These are phyloP conservation scores for Pugionium dolabratum DNA, from an alignment of 345 rosid species.

Conservation along the genomic window DNA sequence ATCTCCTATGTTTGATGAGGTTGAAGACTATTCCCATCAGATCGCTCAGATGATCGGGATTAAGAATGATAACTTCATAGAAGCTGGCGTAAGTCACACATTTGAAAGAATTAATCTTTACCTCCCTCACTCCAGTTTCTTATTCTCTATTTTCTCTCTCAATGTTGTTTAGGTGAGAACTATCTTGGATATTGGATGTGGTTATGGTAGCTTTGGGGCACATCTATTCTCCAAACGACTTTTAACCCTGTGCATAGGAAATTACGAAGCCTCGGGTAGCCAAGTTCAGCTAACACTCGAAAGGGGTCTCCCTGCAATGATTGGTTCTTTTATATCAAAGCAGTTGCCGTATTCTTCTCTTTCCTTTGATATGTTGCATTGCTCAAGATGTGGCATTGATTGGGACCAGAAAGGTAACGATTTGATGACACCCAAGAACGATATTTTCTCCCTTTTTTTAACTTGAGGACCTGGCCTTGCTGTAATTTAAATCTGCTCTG, in stretches of 20 bases:
- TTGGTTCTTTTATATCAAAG: constrained; percentile 71
- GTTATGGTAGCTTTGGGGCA: constrained; percentile 99
- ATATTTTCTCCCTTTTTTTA: neutral
- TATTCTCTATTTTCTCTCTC: neutral
- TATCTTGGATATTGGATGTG: constrained; percentile 96
- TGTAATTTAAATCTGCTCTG: neutral
- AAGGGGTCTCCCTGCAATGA: constrained; percentile 98
- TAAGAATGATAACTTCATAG: constrained; percentile 71
- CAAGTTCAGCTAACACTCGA: constrained; percentile 98
- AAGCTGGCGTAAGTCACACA: constrained; percentile 80
- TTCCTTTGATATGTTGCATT: constrained; percentile 98
- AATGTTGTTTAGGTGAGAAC: constrained; percentile 69
- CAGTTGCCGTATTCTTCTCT: constrained; percentile 97
- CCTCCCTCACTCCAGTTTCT: constrained; percentile 17
- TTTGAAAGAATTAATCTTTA: constrained; percentile 13
- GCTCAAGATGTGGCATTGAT: constrained; percentile 86
- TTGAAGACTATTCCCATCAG: constrained; percentile 98
- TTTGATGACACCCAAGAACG: neutral
- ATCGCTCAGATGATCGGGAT: constrained; percentile 96
- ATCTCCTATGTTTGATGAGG: constrained; percentile 81
- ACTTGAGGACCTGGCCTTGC: neutral
- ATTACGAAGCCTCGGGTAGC: constrained; percentile 93
- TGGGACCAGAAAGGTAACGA: constrained; percentile 94
- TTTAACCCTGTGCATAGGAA: constrained; percentile 91
- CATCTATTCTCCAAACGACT: constrained; percentile 79